Base-by-base conservation (phyloP, 495 filamentous ascomycete genomes). In the Xylaria acuta region DNA sequence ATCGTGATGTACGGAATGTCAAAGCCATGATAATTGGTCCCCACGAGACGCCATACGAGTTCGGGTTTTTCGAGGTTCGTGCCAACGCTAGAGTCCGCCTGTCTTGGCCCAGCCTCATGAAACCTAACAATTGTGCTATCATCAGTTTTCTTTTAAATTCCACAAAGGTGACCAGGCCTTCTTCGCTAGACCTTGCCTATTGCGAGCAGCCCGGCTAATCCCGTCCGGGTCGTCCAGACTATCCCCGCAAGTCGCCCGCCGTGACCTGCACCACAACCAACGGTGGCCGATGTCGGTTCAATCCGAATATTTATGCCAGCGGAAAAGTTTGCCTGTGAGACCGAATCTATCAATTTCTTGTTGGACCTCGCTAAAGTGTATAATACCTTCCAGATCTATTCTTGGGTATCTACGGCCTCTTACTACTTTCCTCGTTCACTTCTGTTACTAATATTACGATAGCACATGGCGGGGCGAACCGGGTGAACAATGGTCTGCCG, bases 1-100 rank as follows among this genome's bases (percentile, higher is more conserved):
- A 98, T 78, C 88, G 88, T 69, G 94, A 99, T 81, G 91, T 98
- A 62, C 91, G 94, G 41, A 91, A 95, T 72, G 92, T 99, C 53
- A 91, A 89, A 74, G 97, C 95, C 43, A 81, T 98, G 62, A 93
- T 99, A 72, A 88, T 99, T 67, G 96, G 96, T 0, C 95, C 97
- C 9, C 94, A 96, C 62, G 95, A 95, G 67, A 97, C 96, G 0
- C 95, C 96, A 0, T 99, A 99, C 80, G 94, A 98, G 75, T 97
- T 97, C 77, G 96, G 95, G 5, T 98, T 97, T 86, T 99, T 97
- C 77, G 93, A 97, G 89, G 94, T 95, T 60, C 54, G 86, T 80
- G 53, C 22, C 30, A n/a, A 43, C 58, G 16, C 40, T 18, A 30
- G 20, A 14, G 14, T 2, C 60, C 64, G n/a, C 51, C 66, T 45